Evolutionary conservation across 2,329 filamentous ascomycete species (phyloP), one percentile per base, ranked within the genome.

Genomic region (Lachnellula occidentalis): DNA sequence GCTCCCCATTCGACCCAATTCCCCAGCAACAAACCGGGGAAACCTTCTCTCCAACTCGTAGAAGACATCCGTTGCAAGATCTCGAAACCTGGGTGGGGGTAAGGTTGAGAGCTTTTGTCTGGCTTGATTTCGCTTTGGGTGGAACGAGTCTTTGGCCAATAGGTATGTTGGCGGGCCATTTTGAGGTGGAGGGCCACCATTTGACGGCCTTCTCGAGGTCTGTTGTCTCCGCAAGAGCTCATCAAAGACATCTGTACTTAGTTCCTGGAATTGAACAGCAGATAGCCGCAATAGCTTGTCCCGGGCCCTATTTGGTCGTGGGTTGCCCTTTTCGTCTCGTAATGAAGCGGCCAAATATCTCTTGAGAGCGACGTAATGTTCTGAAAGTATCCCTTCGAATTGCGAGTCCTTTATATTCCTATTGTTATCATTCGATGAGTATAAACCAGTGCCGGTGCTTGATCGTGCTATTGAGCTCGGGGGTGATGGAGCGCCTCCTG

Each of bases 51-150:
- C 94, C 57, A 97, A 76, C 70, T 99, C 94, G 72, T 89, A 95
- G 69, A 94, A 97, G 17, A 99, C 92, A 72, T 99, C 94, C 42
- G 91, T 96, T 9, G 91, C 92, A 6, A 99, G 78, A 67, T 97
- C 92, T 63, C 90, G 83, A 68, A 99, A 99, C 55, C 92, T 81
- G 24, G 90, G 86, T 21, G 88, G 85, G 3, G 91, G 90, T 14
- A 99, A 81, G 0, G 92, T 95, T 0, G 91, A 92, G 19, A 99
- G 81, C 71, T 95, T 95, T 72, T 96, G 91, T 41, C 94, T 83
- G n/a, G 94, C 94, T 71, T 97, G 92, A 69, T 99, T 99, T 59
- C 94, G 87, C 73, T 97, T 99, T 2, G 92, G 91, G 71, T 99
- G 94, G 72, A 97, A 97, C 60, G 85, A 87, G 61, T 86, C 81